phyloP scores from a whole-genome alignment of 805 yeast genomes.

The Yarrowia yakushimensis region DNA sequence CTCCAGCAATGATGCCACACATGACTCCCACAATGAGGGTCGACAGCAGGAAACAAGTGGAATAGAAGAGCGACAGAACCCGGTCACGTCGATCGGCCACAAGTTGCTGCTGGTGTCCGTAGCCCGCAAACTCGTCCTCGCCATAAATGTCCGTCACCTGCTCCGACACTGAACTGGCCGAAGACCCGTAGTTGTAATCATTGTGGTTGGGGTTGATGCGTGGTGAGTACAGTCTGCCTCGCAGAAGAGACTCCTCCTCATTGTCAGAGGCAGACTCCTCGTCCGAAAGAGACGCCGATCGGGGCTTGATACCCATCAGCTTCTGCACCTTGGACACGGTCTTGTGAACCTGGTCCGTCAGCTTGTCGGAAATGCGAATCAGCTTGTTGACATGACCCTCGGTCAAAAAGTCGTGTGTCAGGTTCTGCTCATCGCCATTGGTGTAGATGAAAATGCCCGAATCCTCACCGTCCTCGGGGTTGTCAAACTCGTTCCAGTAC shows the following conservation, averaged over 20 bases:
- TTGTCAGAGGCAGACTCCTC: constrained; percentile 23
- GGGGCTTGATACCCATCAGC: constrained; percentile 19
- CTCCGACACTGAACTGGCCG: constrained; percentile 22
- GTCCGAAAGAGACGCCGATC: neutral
- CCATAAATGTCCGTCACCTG: constrained; percentile 7
- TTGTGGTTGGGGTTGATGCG: constrained; percentile 18
- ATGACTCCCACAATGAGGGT: constrained; percentile 45
- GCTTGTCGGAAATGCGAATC: constrained; percentile 34
- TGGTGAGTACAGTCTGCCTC: constrained; percentile 25
- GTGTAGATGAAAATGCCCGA: constrained; percentile 40
- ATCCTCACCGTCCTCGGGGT: constrained; percentile 48
- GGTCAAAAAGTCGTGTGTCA: constrained; percentile 30
- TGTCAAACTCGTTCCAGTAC: constrained; percentile 69
- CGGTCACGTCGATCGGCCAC: constrained; percentile 40
- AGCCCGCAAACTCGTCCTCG: constrained; percentile 22
- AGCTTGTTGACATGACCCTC: constrained; percentile 37
- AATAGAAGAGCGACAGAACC: constrained; percentile 46
- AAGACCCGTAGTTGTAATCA: constrained; percentile 13
- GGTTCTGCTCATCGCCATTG: constrained; percentile 38
- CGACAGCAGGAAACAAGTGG: constrained; percentile 42
- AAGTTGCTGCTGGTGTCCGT: constrained; percentile 15
- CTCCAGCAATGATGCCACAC: constrained; percentile 43
- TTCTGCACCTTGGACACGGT: constrained; percentile 16
- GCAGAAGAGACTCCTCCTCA: constrained; percentile 17
- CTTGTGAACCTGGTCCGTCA: constrained; percentile 27